These are phyloP conservation scores for Sequoia sempervirens DNA, from an alignment of 75 land plant genomes.

Conservation along the genomic window DNA sequence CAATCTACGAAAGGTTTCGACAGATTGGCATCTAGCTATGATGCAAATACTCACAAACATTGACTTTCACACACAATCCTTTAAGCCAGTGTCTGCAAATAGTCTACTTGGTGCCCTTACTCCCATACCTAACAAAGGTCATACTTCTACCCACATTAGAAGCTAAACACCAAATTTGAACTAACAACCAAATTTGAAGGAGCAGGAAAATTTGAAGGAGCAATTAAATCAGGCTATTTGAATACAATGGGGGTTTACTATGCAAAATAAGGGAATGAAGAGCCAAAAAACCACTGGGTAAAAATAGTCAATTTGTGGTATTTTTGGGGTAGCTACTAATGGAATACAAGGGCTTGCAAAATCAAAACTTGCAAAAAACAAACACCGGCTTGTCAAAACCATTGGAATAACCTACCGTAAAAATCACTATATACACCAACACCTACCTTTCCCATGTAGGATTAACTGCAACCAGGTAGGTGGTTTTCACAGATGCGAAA, in stretches of 20 bases:
- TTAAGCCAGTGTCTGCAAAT: constrained; percentile 99
- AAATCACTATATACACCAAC: too few species aligned
- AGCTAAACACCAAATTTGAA: background rate
- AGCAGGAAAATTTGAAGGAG: background rate
- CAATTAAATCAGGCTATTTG: background rate
- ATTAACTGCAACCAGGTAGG: too few species aligned
- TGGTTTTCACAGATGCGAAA: too few species aligned
- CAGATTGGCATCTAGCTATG: constrained; percentile 96
- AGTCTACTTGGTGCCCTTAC: constrained; percentile 76
- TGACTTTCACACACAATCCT: constrained; percentile 93
- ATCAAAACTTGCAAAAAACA: too few species aligned
- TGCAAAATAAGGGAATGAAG: background rate
- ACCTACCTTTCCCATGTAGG: too few species aligned
- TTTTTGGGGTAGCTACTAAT: background rate
- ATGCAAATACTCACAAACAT: constrained; percentile 94
- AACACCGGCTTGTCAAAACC: too few species aligned
- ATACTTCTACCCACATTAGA: background rate
- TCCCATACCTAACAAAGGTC: constrained; percentile 17
- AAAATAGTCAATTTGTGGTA: background rate
- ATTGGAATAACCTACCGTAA: too few species aligned
- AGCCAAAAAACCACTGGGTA: background rate
- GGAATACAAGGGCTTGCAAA: too few species aligned
- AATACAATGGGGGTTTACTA: background rate
- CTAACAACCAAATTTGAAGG: background rate
- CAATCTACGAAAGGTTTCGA: constrained; percentile 72